phyloP scores from a whole-genome alignment of 768 basidiomycete genomes.

The Harrya chromipes region DNA sequence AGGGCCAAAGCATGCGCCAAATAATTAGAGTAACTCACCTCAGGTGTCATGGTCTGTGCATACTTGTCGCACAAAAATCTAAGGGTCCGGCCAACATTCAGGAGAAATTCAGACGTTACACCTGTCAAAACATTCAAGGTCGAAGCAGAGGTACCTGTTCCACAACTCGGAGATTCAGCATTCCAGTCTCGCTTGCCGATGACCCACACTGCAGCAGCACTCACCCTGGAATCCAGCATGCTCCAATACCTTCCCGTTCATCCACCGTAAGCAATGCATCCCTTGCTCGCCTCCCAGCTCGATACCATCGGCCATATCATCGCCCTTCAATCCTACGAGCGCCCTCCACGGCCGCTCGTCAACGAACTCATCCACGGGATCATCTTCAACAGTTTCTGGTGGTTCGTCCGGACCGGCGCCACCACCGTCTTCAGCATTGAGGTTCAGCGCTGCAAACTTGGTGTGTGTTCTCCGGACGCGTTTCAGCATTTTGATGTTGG shows the following conservation, averaged over 20 bases:
- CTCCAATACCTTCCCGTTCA: conserved; percentile 74
- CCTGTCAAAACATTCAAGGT: conserved; percentile 76
- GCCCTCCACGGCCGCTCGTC: conserved; percentile 62
- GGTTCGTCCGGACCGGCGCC: conserved; percentile 34
- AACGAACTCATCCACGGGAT: conserved; percentile 31
- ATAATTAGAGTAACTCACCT: conserved; percentile 49
- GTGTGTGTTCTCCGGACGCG: conserved; percentile 70
- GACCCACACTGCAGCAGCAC: conserved; percentile 19
- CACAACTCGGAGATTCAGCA: conserved; percentile 5
- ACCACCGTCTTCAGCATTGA: conserved; percentile 34
- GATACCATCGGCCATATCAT: conserved; percentile 25
- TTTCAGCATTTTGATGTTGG: conserved; percentile 72
- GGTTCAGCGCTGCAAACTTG: conserved; percentile 59
- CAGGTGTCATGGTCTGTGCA: conserved; percentile 73
- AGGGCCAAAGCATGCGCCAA: background rate
- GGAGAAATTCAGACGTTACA: conserved; percentile 76
- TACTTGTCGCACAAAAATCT: conserved; percentile 81
- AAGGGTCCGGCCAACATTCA: conserved; percentile 85
- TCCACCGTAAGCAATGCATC: conserved; percentile 66
- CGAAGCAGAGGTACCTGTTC: conserved; percentile 64
- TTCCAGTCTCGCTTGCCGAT: background rate
- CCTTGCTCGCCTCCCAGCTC: conserved; percentile 64
- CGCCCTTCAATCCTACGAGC: conserved; percentile 18
- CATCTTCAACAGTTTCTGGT: conserved; percentile 34
- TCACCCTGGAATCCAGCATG: conserved; percentile 91